These are phyloP conservation scores for Bonnemaisonia californica DNA, from an alignment of 31 red algal genomes.

Conservation along the genomic window DNA sequence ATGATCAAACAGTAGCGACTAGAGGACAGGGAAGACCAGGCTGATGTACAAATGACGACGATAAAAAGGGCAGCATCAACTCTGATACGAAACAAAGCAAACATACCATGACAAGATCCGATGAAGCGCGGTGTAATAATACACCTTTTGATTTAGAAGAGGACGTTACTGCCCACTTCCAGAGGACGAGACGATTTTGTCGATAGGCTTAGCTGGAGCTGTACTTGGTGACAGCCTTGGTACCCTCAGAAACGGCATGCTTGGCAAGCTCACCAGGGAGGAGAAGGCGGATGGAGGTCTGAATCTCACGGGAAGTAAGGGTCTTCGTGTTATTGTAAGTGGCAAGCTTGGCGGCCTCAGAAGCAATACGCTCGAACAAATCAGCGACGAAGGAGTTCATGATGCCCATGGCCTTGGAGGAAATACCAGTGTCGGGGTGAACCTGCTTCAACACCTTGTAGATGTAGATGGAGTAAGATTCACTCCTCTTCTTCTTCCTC, in stretches of 20 bases:
- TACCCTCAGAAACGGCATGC: slow-evolving; percentile 99
- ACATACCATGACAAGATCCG: slow-evolving; percentile 20
- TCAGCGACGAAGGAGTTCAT: slow-evolving; percentile 99
- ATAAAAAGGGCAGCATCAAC: too few species aligned
- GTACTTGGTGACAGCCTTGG: slow-evolving; percentile 99
- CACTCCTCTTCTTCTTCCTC: slow-evolving; percentile 90
- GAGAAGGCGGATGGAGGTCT: slow-evolving; percentile 96
- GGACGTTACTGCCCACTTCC: background rate
- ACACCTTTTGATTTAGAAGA: slow-evolving; percentile 53
- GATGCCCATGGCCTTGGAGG: slow-evolving; percentile 98
- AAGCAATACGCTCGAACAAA: slow-evolving; percentile 94
- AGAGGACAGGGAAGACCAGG: too few species aligned
- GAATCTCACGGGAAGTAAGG: slow-evolving; percentile 96
- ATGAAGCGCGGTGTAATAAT: slow-evolving; percentile 63
- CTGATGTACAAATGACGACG: too few species aligned
- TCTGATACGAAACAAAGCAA: background rate
- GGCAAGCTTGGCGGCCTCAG: slow-evolving; percentile 90
- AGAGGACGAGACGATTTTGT: background rate
- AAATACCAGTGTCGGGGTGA: slow-evolving; percentile 99
- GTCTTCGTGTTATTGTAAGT: slow-evolving; percentile 97
- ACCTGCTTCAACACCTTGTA: slow-evolving; percentile 99
- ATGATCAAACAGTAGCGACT: too few species aligned
- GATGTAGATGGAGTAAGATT: slow-evolving; percentile 99
- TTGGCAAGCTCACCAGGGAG: slow-evolving; percentile 99
- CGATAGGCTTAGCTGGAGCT: slow-evolving; percentile 80